Conservation (phyloP, 2,329 filamentous ascomycete genomes). For the Ophiocordyceps polyrhachis-furcata region DNA sequence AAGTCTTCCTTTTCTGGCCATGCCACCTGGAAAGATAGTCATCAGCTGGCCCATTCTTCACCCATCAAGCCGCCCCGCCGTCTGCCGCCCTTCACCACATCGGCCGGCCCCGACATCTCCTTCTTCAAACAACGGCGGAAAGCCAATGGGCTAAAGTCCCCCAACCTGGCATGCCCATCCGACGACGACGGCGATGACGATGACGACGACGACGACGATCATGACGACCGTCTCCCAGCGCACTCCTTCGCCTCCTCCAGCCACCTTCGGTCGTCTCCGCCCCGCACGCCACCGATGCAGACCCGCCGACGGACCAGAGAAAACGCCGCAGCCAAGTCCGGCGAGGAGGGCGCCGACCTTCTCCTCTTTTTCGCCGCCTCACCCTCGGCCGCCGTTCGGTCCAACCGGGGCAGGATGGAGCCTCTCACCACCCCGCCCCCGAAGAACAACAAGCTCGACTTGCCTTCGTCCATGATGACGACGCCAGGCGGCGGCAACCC, state of each 20-base stretch:
- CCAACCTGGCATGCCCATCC: slow-evolving; percentile 42
- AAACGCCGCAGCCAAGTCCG: slow-evolving; percentile 35
- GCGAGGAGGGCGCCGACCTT: slow-evolving; percentile 66
- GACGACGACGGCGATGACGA: slow-evolving; percentile 83
- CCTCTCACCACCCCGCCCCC: slow-evolving; percentile 62
- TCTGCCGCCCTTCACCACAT: slow-evolving; percentile 55
- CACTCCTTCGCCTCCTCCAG: slow-evolving; percentile 50
- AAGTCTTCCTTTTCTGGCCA: slow-evolving; percentile 33
- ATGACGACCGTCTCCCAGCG: slow-evolving; percentile 66
- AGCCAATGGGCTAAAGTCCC: slow-evolving; percentile 40
- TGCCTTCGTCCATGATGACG: slow-evolving; percentile 77
- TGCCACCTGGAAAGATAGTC: slow-evolving; percentile 55
- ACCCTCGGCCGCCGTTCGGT: slow-evolving; percentile 59
- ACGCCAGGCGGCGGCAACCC: slow-evolving; percentile 56
- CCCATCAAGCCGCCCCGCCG: slow-evolving; percentile 64
- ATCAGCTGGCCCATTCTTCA: slow-evolving; percentile 68
- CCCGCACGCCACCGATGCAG: slow-evolving; percentile 60
- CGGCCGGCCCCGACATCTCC: slow-evolving; percentile 52
- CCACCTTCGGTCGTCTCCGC: slow-evolving; percentile 59
- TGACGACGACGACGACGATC: slow-evolving; percentile 30
- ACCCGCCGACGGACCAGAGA: slow-evolving; percentile 30
- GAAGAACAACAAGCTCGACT: slow-evolving; percentile 44
- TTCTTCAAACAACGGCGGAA: slow-evolving; percentile 59
- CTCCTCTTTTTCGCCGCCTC: slow-evolving; percentile 78
- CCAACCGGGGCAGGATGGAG: slow-evolving; percentile 32